phyloP scores from a whole-genome alignment of 257 asterid genomes.

The Solanum megistacrolobum region DNA sequence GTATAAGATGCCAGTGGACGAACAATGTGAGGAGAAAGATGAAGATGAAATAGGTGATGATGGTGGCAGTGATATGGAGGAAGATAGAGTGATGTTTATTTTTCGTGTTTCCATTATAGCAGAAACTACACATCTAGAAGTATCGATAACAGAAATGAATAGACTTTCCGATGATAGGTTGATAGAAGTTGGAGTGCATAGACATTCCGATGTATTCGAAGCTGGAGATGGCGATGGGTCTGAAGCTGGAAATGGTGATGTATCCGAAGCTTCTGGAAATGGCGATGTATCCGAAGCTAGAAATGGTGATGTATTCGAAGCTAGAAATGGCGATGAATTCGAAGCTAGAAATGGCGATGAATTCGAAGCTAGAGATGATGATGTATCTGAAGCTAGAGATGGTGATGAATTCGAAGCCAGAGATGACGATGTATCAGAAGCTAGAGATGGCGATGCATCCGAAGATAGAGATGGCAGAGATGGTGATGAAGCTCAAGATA shows the following conservation, averaged over 20 bases:
- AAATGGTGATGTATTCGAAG: neutral
- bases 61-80: too few species aligned
- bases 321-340: neutral
- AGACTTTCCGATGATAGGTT: neutral
- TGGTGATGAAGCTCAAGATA: neutral
- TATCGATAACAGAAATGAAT: neutral
- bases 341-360: neutral
- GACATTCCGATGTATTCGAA: neutral
- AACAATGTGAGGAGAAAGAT: too few species aligned
- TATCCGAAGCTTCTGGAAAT: neutral
- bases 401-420: neutral
- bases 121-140: neutral
- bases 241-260: neutral
- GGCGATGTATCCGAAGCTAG: neutral
- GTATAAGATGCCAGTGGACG: conserved; percentile 6
- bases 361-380: neutral
- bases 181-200: neutral
- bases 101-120: neutral
- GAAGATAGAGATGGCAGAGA: too few species aligned
- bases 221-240: neutral
- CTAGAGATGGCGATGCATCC: neutral
- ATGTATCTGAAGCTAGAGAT: neutral
- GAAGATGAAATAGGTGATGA: too few species aligned
- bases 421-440: too few species aligned
- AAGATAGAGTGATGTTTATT: too few species aligned